Percentiles rank a stretch among this genome's conserved stretches.
phyloP scores from a whole-genome alignment of 1,284 basidiomycete species.

The Austropuccinia psidii region DNA sequence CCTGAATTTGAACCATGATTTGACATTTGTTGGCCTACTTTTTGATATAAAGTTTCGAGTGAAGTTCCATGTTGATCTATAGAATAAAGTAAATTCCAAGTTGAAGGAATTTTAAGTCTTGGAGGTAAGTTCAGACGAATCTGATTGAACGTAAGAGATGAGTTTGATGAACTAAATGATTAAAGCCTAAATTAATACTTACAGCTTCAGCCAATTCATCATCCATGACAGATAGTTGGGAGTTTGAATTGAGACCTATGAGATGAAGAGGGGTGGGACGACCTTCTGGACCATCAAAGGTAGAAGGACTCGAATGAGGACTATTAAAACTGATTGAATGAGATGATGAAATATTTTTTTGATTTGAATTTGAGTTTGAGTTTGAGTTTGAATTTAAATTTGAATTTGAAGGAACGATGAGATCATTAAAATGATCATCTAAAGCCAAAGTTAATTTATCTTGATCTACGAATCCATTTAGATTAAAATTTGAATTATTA shows the following conservation, averaged over 20 bases:
- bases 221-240: constrained; percentile 25
- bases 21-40: constrained; percentile 50
- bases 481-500: background rate
- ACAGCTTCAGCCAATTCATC: constrained; percentile 33
- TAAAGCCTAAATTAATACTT: background rate
- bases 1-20: constrained; percentile 47
- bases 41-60: constrained; percentile 71
- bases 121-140: constrained; percentile 67
- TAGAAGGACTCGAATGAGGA: background rate
- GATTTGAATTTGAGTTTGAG: background rate
- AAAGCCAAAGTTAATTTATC: constrained; percentile 21
- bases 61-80: constrained; percentile 93
- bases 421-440: constrained; percentile 21
- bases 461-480: constrained; percentile 9
- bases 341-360: background rate
- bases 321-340: background rate
- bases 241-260: background rate
- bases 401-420: background rate
- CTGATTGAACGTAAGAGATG: constrained; percentile 49
- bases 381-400: background rate
- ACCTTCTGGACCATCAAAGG: constrained; percentile 30
- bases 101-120: constrained; percentile 63
- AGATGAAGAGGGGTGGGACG: constrained; percentile 15
- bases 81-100: constrained; percentile 85
- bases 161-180: background rate